A percentile compares a stretch with the other conserved stretches of the same genome.
Evolutionary conservation across 352 stramenopile genomes (phyloP).

Genomic region (Poterioochromonas sp.): DNA sequence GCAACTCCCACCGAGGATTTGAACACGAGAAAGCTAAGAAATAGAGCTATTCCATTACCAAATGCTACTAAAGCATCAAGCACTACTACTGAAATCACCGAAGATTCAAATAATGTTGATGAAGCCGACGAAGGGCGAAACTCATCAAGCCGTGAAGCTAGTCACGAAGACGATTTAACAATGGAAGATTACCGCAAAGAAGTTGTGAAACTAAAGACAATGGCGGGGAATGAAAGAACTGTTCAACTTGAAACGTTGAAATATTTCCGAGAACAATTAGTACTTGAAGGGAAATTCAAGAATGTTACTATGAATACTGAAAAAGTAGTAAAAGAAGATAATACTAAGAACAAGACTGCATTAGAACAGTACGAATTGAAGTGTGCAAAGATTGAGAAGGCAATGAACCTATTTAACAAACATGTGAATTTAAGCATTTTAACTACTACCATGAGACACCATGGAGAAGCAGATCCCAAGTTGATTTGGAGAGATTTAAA

Average conservation of each 20-base stretch:
- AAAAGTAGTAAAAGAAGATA: conserved; percentile 18
- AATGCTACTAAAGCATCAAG: conserved; percentile 14
- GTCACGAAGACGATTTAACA: conserved; percentile 13
- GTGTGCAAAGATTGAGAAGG: conserved; percentile 11
- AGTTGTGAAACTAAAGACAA: conserved; percentile 15
- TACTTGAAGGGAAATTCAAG: conserved; percentile 14
- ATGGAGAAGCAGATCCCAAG: conserved; percentile 10
- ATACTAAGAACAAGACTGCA: conserved; percentile 14
- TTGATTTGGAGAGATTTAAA: conserved; percentile 17
- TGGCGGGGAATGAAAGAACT: conserved; percentile 10
- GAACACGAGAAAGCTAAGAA: conserved; percentile 13
- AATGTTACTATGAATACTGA: conserved; percentile 17
- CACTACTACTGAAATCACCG: conserved; percentile 11
- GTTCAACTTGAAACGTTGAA: conserved; percentile 14
- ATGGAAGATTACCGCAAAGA: conserved; percentile 13
- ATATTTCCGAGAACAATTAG: conserved; percentile 15
- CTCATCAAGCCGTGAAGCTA: conserved; percentile 10
- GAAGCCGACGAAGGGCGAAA: conserved; percentile 7
- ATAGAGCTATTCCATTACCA: conserved; percentile 14
- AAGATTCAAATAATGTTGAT: conserved; percentile 18
- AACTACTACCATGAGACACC: conserved; percentile 11
- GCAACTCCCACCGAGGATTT: conserved; percentile 8
- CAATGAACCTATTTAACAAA: conserved; percentile 17
- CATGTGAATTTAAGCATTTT: conserved; percentile 17
- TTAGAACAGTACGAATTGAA: conserved; percentile 15